A percentile compares a stretch with the other conserved stretches of the same genome.
These are phyloP conservation scores for Eimeria praecox DNA, from an alignment of 169 alveolate species.

Conservation along the genomic window DNA sequence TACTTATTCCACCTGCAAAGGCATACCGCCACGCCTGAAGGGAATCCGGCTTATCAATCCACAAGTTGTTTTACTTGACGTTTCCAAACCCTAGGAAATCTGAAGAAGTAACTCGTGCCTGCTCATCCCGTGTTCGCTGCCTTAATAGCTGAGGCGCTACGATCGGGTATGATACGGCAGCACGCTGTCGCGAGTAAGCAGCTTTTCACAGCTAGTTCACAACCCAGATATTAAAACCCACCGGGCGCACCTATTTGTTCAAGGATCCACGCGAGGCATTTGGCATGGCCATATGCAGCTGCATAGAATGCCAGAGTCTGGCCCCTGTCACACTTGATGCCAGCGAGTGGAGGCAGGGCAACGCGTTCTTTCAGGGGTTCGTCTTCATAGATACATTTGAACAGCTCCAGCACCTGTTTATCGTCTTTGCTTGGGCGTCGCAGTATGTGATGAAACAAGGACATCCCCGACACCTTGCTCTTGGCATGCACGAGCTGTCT, in stretches of 20 bases:
- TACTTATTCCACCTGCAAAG: constrained; percentile 35
- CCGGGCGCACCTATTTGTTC: constrained; percentile 8
- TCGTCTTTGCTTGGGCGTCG: constrained; percentile 62
- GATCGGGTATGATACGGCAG: not conserved
- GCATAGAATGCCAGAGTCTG: constrained; percentile 69
- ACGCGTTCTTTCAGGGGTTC: constrained; percentile 28
- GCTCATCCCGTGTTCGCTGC: not conserved
- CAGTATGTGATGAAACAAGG: constrained; percentile 63
- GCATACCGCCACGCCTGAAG: not conserved
- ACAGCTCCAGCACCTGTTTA: constrained; percentile 30
- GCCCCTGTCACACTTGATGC: constrained; percentile 27
- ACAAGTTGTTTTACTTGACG: not conserved
- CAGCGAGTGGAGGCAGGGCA: not conserved
- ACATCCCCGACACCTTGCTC: constrained; percentile 42
- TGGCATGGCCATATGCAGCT: constrained; percentile 70
- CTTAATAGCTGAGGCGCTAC: not conserved
- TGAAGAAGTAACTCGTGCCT: not conserved
- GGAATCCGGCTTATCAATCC: not conserved
- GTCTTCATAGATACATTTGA: constrained; percentile 59
- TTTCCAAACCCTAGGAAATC: not conserved
- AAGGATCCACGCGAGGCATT: constrained; percentile 60
- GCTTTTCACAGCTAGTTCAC: not conserved
- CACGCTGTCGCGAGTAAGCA: not conserved
- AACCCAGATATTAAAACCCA: not conserved
- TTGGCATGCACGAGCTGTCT: constrained; percentile 32